Evolutionary conservation across 331 rosid species (phyloP).

Genomic region (Pyrus hybrid): DNA sequence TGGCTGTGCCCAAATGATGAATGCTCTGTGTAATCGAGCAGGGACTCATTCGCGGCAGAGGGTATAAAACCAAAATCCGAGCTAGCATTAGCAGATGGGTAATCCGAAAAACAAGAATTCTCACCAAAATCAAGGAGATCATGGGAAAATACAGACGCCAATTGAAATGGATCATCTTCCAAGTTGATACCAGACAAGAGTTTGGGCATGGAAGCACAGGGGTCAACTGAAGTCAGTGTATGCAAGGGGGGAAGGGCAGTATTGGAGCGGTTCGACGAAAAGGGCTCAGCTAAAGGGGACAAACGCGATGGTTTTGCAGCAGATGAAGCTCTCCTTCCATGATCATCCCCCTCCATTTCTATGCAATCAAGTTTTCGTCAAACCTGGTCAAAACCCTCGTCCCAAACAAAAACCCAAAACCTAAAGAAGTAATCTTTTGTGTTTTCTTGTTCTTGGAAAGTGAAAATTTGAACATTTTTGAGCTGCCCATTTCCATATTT

Average conservation of each 20-base stretch:
- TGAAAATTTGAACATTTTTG: not conserved
- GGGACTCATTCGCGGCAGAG: not conserved
- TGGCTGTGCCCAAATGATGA: slow-evolving; percentile 13
- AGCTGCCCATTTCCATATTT: not conserved
- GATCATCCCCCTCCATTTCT: slow-evolving; percentile 13
- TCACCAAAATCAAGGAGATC: not conserved
- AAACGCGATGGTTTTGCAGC: slow-evolving; percentile 32
- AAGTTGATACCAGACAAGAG: slow-evolving; percentile 19
- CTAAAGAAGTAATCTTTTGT: not conserved
- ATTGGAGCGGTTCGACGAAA: slow-evolving; percentile 23
- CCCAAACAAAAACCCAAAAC: not conserved
- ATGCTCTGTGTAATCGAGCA: slow-evolving; percentile 12
- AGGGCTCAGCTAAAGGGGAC: slow-evolving; percentile 62
- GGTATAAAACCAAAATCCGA: slow-evolving; percentile 10
- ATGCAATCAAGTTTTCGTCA: not conserved
- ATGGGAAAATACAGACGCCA: not conserved
- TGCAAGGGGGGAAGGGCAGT: slow-evolving; percentile 14
- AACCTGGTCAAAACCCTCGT: not conserved
- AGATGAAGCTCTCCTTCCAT: slow-evolving; percentile 20
- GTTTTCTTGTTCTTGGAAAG: not conserved
- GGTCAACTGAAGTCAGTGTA: slow-evolving; percentile 18
- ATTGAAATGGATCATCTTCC: not conserved
- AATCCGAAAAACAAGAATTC: not conserved
- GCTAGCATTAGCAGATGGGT: slow-evolving; percentile 18
- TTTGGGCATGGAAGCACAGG: slow-evolving; percentile 28